Evolutionary conservation across 805 yeast species (phyloP).

Genomic region (Priceomyces fermenticarens): DNA sequence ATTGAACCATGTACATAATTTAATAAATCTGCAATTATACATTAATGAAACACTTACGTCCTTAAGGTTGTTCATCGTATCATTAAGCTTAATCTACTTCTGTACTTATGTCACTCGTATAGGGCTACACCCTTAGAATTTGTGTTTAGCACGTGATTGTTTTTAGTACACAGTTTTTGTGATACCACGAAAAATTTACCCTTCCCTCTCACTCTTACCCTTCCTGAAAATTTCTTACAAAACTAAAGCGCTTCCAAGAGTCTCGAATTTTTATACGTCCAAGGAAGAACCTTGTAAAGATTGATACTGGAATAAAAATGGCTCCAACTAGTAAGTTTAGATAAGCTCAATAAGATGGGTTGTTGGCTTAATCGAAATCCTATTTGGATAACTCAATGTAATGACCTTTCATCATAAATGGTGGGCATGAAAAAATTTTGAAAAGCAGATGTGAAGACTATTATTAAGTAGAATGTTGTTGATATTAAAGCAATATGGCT

Average conservation of each 20-base stretch:
- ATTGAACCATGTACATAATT: conserved; percentile 3
- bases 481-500: too few species aligned
- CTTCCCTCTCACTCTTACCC: background rate
- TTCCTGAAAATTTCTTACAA: conserved; percentile 6
- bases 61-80: background rate
- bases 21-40: background rate
- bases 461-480: too few species aligned
- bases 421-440: too few species aligned
- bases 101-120: background rate
- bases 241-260: background rate
- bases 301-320: conserved; percentile 14
- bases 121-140: background rate
- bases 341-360: too few species aligned
- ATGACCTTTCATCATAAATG: too few species aligned
- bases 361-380: too few species aligned
- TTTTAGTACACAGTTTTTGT: conserved; percentile 2
- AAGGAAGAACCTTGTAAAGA: conserved; percentile 6
- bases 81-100: background rate
- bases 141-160: background rate
- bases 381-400: too few species aligned
- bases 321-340: conserved; percentile 22
- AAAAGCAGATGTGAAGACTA: too few species aligned
- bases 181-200: conserved; percentile 2
- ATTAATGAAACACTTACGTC: background rate
- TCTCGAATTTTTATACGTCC: conserved; percentile 1